phyloP scores from a whole-genome alignment of 2,329 filamentous ascomycete species.

The Teratosphaeria nubilosa region DNA sequence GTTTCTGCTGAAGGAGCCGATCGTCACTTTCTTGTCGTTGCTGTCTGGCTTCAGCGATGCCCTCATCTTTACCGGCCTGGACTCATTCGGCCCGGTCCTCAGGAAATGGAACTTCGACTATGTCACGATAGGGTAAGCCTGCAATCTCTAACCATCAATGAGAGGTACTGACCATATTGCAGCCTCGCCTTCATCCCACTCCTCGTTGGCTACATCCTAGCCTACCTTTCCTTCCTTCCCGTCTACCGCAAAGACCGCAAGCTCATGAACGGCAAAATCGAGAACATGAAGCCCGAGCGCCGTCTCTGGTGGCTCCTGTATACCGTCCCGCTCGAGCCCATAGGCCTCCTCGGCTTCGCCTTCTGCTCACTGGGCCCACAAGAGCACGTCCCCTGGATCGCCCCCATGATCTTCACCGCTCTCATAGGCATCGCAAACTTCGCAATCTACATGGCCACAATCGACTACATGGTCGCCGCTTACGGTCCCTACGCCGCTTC shows the following conservation, averaged over 20 bases:
- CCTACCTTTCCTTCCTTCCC: slow-evolving; percentile 50
- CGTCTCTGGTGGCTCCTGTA: slow-evolving; percentile 57
- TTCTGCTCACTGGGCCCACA: slow-evolving; percentile 54
- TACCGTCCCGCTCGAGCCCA: slow-evolving; percentile 49
- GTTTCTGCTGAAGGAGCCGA: slow-evolving; percentile 66
- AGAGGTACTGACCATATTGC: neutral
- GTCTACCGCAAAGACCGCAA: slow-evolving; percentile 36
- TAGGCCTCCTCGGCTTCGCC: slow-evolving; percentile 61
- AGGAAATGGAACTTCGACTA: slow-evolving; percentile 49
- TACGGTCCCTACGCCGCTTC: slow-evolving; percentile 65
- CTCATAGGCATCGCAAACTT: slow-evolving; percentile 62
- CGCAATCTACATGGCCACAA: slow-evolving; percentile 25
- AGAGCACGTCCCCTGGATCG: slow-evolving; percentile 53
- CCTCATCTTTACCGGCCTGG: slow-evolving; percentile 68
- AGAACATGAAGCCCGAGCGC: slow-evolving; percentile 47
- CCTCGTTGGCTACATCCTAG: slow-evolving; percentile 54
- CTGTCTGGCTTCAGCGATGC: slow-evolving; percentile 64
- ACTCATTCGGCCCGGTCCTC: slow-evolving; percentile 60
- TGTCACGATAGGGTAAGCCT: slow-evolving; percentile 35
- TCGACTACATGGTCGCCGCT: slow-evolving; percentile 58
- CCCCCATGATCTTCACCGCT: slow-evolving; percentile 52
- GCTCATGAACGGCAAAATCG: slow-evolving; percentile 35
- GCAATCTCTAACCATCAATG: slow-evolving; percentile 42
- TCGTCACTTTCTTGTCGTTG: slow-evolving; percentile 59
- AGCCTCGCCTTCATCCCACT: slow-evolving; percentile 31